Conservation (phyloP, 83 land plant species). For the Thuja plicata region DNA sequence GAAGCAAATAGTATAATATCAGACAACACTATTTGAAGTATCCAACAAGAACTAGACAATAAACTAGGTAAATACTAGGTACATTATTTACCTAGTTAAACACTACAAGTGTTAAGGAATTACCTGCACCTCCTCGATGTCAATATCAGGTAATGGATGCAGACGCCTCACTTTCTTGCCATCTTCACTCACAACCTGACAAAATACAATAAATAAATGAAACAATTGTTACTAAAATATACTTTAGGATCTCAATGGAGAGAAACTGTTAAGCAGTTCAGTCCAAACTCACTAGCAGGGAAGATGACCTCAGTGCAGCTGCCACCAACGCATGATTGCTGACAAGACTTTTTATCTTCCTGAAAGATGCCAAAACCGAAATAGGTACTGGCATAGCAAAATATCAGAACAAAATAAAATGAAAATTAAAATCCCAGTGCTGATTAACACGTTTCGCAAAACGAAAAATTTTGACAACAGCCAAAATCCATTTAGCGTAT, state of each 20-base stretch:
- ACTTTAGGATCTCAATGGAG: neutral
- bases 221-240: neutral
- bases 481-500: neutral
- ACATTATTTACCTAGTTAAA: no score
- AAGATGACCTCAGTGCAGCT: constrained; percentile 71
- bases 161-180: constrained; percentile 79
- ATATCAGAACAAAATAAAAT: constrained; percentile 7
- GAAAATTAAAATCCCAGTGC: neutral
- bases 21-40: neutral
- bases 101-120: neutral
- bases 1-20: constrained; percentile 18
- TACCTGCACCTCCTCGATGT: constrained; percentile 90
- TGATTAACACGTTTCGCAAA: neutral
- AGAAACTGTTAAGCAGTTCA: neutral
- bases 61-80: neutral
- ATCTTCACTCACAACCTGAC: constrained; percentile 80
- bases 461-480: neutral
- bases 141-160: constrained; percentile 63
- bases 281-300: constrained; percentile 53
- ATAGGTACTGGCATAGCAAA: constrained; percentile 71
- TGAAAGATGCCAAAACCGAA: constrained; percentile 73
- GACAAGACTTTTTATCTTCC: constrained; percentile 68
- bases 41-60: neutral
- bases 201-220: neutral
- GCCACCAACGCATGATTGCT: constrained; percentile 48